Base-by-base conservation (phyloP, 352 stramenopile species). In the Salisapilia sapeloensis region DNA sequence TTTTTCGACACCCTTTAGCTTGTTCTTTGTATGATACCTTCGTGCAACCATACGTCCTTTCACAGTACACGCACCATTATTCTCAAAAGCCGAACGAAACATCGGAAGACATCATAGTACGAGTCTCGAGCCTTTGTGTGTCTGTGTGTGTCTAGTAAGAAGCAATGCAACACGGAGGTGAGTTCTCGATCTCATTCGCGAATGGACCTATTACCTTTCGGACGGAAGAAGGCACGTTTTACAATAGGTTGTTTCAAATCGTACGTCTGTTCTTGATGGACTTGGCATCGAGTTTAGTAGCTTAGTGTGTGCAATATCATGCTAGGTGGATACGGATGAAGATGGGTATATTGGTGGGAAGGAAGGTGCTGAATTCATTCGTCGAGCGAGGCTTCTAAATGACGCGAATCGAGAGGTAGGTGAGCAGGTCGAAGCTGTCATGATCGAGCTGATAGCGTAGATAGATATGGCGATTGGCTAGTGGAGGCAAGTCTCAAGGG, bases 191-290 rank as follows among this genome's bases (percentile, higher is more conserved):
- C 53, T 45, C 55, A 27, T 90, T 86, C 44, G 55, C 72, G 24
- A 82, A 80, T 35, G 74, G 74, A 15, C 64, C 67, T n/a, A 90
- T 90, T 48, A 83, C 76, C 48, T 90, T 90, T 40, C 50, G 59
- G 11, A 79, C 56, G 35, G 70, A 82, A 33, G 74, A 90, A 44
- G 74, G 74, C 33, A 64, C 77, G 21, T 49, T 90, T 16, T 90
- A 85, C 53, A 54, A 70, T 17, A 63, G 67, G 0, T 42, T 90
- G 16, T 90, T 90, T 40, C 74, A 90, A 33, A 83, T 90, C 37
- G 74, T 90, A 52, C 44, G 61, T 13, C 19, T 6, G 8, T 22
- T n/a, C 15, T 23, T 29, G 6, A 20, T 13, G 21, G 5, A 19
- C 1, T 11, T 9, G 5, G 26, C 15, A 30, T 18, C 22, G 15